phyloP scores from a whole-genome alignment of 805 yeast genomes.

The Kodamaea kakaduensis region DNA sequence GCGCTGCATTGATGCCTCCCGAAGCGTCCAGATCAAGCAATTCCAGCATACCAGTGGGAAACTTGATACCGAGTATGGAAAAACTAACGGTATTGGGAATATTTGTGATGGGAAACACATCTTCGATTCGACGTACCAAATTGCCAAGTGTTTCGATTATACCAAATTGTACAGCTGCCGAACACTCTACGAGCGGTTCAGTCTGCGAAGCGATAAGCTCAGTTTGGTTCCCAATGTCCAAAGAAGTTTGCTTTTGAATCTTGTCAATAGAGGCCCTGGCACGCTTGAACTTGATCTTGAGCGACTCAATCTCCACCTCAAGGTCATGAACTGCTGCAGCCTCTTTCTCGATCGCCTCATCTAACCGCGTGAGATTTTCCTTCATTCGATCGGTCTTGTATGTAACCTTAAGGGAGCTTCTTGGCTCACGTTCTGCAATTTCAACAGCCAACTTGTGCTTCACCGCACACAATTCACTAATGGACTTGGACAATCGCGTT shows the following conservation, averaged over 20 bases:
- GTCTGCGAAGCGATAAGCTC: constrained; percentile 26
- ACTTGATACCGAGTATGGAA: constrained; percentile 31
- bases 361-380: background rate
- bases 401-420: constrained; percentile 1
- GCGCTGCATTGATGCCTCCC: constrained; percentile 30
- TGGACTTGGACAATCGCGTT: constrained; percentile 21
- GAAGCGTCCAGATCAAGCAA: constrained; percentile 20
- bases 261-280: constrained; percentile 15
- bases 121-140: constrained; percentile 13
- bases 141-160: constrained; percentile 20
- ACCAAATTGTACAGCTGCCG: too few species aligned
- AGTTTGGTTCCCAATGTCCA: constrained; percentile 18
- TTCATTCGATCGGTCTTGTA: constrained; percentile 1
- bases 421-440: constrained; percentile 2
- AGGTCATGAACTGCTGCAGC: constrained; percentile 20
- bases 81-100: constrained; percentile 21
- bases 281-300: constrained; percentile 21
- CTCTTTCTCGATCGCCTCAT: constrained; percentile 13
- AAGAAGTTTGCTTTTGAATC: constrained; percentile 14
- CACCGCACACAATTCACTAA: constrained; percentile 26
- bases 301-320: constrained; percentile 7
- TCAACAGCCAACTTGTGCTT: constrained; percentile 22
- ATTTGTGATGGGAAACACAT: constrained; percentile 25
- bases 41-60: constrained; percentile 31
- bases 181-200: constrained; percentile 22